A percentile compares a stretch with the other conserved stretches of the same genome.
Evolutionary conservation across 1,284 basidiomycete genomes (phyloP).

Genomic region (Ceratobasidium theobromae): DNA sequence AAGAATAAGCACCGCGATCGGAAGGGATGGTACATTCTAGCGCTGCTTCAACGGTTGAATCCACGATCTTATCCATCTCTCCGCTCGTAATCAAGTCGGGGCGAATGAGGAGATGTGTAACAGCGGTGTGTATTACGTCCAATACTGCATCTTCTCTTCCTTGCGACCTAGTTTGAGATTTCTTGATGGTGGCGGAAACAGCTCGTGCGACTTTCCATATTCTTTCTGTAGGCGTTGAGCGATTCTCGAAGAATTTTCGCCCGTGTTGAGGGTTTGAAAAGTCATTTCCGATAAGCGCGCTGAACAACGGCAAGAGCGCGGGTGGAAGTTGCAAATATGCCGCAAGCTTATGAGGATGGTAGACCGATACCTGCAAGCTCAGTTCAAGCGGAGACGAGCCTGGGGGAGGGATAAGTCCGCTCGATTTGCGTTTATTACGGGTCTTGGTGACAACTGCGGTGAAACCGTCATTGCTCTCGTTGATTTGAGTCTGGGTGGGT

Average conservation of each 20-base stretch:
- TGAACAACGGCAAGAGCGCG: constrained; percentile 78
- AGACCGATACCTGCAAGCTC: constrained; percentile 53
- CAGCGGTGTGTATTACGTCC: constrained; percentile 34
- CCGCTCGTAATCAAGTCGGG: constrained; percentile 41
- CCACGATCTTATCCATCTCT: constrained; percentile 64
- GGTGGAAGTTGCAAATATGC: constrained; percentile 66
- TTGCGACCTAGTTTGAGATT: background rate
- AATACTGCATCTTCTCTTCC: constrained; percentile 26
- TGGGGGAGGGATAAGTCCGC: constrained; percentile 58
- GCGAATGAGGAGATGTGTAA: constrained; percentile 37
- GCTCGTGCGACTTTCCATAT: constrained; percentile 36
- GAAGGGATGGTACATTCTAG: constrained; percentile 70
- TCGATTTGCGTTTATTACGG: constrained; percentile 16
- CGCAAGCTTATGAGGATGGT: constrained; percentile 65
- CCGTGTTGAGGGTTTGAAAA: constrained; percentile 57
- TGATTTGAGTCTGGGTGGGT: constrained; percentile 38
- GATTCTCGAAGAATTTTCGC: constrained; percentile 68
- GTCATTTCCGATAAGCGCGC: constrained; percentile 84
- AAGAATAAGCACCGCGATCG: constrained; percentile 4
- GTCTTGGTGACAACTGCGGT: constrained; percentile 49
- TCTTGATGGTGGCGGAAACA: constrained; percentile 16
- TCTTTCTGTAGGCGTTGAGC: constrained; percentile 44
- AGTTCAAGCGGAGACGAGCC: constrained; percentile 31
- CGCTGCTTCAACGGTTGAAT: constrained; percentile 68
- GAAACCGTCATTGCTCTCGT: constrained; percentile 58